phyloP scores from a whole-genome alignment of 2,329 filamentous ascomycete species.

The Penicillium sp. region DNA sequence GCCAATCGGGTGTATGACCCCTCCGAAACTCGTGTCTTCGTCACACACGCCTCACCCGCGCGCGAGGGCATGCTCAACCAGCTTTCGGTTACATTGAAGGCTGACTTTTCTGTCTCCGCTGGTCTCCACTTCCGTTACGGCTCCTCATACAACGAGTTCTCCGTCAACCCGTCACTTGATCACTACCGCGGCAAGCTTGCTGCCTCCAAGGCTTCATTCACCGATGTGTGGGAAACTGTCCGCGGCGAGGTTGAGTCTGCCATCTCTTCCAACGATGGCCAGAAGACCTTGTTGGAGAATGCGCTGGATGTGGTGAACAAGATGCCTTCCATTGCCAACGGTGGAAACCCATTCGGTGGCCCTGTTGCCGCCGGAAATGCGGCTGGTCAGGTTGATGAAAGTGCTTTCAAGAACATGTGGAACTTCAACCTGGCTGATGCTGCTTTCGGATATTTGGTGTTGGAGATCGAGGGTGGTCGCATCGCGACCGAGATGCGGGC shows the following conservation, averaged over 20 bases:
- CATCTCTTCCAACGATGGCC: conserved; percentile 88
- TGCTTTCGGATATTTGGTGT: conserved; percentile 91
- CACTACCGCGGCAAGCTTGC: conserved; percentile 98
- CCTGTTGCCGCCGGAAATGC: conserved; percentile 69
- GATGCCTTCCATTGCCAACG: conserved; percentile 94
- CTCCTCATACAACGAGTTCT: conserved; percentile 99
- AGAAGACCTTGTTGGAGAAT: conserved; percentile 88
- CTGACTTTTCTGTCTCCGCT: conserved; percentile 96
- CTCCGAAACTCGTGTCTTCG: conserved; percentile 92
- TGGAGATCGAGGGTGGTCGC: conserved; percentile 92
- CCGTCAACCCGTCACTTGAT: conserved; percentile 94
- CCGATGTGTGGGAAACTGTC: conserved; percentile 99
- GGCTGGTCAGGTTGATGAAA: conserved; percentile 92
- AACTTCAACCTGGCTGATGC: conserved; percentile 99
- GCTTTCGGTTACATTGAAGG: conserved; percentile 94
- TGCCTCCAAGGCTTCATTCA: conserved; percentile 97
- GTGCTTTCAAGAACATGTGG: conserved; percentile 99
- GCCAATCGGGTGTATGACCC: conserved; percentile 98
- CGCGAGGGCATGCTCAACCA: conserved; percentile 97
- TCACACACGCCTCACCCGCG: conserved; percentile 95
- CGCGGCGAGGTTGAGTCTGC: conserved; percentile 94
- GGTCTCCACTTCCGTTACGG: conserved; percentile 98
- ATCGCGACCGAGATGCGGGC: conserved; percentile 99
- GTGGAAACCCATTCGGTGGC: conserved; percentile 94
- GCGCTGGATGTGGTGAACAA: conserved; percentile 93